These are phyloP conservation scores for Alternaria tenuissima DNA, from an alignment of 2,329 filamentous ascomycete genomes.

Conservation along the genomic window DNA sequence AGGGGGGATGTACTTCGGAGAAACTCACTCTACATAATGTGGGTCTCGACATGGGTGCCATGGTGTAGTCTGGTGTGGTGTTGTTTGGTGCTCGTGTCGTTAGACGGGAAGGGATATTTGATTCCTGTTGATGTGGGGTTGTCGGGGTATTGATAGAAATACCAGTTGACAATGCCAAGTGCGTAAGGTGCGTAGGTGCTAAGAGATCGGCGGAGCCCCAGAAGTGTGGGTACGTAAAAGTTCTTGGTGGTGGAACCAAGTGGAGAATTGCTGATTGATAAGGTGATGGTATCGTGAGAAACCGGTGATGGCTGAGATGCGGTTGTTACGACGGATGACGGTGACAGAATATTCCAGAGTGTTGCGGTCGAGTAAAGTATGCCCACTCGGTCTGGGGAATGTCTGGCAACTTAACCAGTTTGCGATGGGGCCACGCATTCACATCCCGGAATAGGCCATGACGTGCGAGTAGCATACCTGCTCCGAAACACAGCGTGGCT, in stretches of 20 bases:
- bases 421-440: slow-evolving; percentile 23
- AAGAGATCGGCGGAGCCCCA: slow-evolving; percentile 22
- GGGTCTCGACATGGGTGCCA: slow-evolving; percentile 32
- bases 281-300: slow-evolving; percentile 20
- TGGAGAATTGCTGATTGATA: slow-evolving; percentile 23
- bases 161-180: slow-evolving; percentile 21
- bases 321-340: slow-evolving; percentile 11
- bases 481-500: slow-evolving; percentile 23
- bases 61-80: slow-evolving; percentile 14
- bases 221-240: slow-evolving; percentile 23
- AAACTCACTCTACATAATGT: slow-evolving; percentile 33
- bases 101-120: slow-evolving; percentile 6
- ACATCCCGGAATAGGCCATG: slow-evolving; percentile 32
- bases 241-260: slow-evolving; percentile 23
- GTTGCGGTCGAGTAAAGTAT: slow-evolving; percentile 2
- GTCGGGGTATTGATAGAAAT: slow-evolving; percentile 20
- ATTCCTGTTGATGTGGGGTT: slow-evolving; percentile 25
- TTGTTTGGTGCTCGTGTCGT: slow-evolving; percentile 7
- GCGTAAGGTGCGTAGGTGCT: slow-evolving; percentile 18
- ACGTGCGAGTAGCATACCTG: slow-evolving; percentile 27
- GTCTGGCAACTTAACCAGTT: slow-evolving; percentile 21
- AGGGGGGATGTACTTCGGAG: not conserved
- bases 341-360: not conserved
- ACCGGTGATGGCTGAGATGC: slow-evolving; percentile 18
- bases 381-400: not conserved